Evolutionary conservation across 768 basidiomycete genomes (phyloP).

Genomic region (Naematelia aurantialba): DNA sequence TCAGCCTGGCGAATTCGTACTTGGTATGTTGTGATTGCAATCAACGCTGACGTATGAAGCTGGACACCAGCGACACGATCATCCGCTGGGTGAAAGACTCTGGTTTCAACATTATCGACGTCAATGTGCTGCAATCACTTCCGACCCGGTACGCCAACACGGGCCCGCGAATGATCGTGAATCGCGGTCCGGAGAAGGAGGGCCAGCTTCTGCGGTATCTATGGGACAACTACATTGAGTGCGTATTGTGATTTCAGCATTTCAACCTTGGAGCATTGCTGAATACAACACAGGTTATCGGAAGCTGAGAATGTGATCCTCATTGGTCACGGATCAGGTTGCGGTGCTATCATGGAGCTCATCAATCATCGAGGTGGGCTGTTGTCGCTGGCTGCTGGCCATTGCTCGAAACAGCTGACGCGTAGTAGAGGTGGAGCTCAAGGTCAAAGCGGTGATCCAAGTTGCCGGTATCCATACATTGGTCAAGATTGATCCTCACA

Average conservation of each 20-base stretch:
- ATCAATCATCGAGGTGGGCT: slow-evolving; percentile 64
- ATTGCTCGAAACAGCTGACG: slow-evolving; percentile 30
- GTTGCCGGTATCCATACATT: slow-evolving; percentile 62
- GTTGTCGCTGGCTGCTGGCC: not conserved
- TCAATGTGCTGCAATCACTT: slow-evolving; percentile 63
- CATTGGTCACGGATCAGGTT: slow-evolving; percentile 83
- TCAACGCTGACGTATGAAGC: slow-evolving; percentile 54
- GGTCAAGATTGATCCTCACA: slow-evolving; percentile 50
- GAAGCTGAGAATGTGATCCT: slow-evolving; percentile 69
- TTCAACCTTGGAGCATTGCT: slow-evolving; percentile 2
- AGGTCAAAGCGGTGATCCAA: slow-evolving; percentile 70
- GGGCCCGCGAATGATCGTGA: slow-evolving; percentile 3
- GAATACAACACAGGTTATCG: slow-evolving; percentile 61
- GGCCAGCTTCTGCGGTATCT: slow-evolving; percentile 70
- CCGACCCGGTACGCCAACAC: slow-evolving; percentile 34
- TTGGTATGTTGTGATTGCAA: slow-evolving; percentile 56
- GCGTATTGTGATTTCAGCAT: slow-evolving; percentile 42
- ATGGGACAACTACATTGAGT: slow-evolving; percentile 98
- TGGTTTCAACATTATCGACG: slow-evolving; percentile 73
- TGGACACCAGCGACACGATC: slow-evolving; percentile 77
- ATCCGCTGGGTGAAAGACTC: slow-evolving; percentile 69
- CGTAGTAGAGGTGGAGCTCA: slow-evolving; percentile 56
- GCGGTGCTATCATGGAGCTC: slow-evolving; percentile 69
- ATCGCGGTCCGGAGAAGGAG: slow-evolving; percentile 30
- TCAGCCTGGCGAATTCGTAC: slow-evolving; percentile 76